Evolutionary conservation across 1,284 basidiomycete genomes (phyloP), one percentile per base, ranked within the genome.

Genomic region (Pyrrhoderma lamaoense): DNA sequence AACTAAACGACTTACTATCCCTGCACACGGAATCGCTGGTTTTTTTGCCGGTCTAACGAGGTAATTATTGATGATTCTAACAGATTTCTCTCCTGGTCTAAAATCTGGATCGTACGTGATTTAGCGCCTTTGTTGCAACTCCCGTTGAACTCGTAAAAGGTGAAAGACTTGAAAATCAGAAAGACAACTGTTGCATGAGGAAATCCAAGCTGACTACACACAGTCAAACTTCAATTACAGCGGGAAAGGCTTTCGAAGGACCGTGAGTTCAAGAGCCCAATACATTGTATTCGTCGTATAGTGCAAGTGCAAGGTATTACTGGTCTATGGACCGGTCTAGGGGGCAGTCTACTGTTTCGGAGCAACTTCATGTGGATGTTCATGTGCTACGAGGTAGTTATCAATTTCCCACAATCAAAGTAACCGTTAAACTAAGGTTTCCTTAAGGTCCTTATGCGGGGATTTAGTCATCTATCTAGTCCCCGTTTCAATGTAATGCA

Each of bases 161-260:
- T 80, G 40, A 38, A 52, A 42, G 14, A 51, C 51, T 25, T 47
- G 14, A 40, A 40, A 40, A n/a, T 31, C 5, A 45, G 45, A 54
- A 13, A 18, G 37, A 34, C 37, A 54, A 23, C 42, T 35, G 42
- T 13, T 40, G 5, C 11, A 9, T 7, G 5, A 31, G 27, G 5
- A 31, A 31, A 5, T 5, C 27, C 27, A 31, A 31, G 27, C 21
- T 42, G 21, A 48, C 16, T 43, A 46, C 23, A 27, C 18, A 5
- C 36, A 80, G 85, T 89, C 42, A 88, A 88, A 61, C 70, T 90
- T 14, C 87, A 89, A 63, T 74, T 90, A 61, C 87, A 90, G 61
- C 72, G 74, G 16, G 77, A 85, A 63, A 72, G 75, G 51, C 66
- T 71, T 34, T 64, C 70, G 13, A 60, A 67, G 38, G 78, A 82